Evolutionary conservation across 371 early-diverging fungal genomes (phyloP).

Genomic region (Mortierella sp.): DNA sequence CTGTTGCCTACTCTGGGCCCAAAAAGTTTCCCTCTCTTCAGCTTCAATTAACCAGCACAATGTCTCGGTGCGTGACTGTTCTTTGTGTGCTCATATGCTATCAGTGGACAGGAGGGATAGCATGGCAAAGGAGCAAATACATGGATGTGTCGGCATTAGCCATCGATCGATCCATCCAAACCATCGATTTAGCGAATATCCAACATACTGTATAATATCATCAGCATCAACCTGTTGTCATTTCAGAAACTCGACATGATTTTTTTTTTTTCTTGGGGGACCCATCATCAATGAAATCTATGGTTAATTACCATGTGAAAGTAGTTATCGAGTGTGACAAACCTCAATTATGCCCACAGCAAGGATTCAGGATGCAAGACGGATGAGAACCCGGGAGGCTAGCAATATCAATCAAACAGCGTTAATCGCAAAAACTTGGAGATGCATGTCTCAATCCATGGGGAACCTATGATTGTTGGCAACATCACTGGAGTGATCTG

Average conservation of each 20-base stretch:
- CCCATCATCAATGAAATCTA: constrained; percentile 5
- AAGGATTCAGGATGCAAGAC: not conserved
- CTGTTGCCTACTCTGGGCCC: not conserved
- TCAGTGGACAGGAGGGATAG: not conserved
- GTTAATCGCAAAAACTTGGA: not conserved
- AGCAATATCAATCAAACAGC: not conserved
- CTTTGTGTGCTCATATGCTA: not conserved
- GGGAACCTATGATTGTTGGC: constrained; percentile 4
- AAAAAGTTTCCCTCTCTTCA: constrained; percentile 33
- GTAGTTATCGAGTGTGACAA: not conserved
- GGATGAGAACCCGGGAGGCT: not conserved
- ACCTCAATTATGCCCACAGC: not conserved
- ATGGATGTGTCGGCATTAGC: not conserved
- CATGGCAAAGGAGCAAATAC: not conserved
- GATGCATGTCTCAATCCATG: not conserved
- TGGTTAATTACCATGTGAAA: not conserved
- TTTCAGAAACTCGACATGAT: not conserved
- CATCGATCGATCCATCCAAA: constrained; percentile 6
- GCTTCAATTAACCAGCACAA: constrained; percentile 50
- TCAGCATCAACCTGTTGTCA: not conserved
- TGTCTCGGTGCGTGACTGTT: constrained; percentile 54
- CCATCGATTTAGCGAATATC: not conserved
- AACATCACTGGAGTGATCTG: not conserved
- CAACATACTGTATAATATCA: not conserved
- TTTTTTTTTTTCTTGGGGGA: not conserved